Base-by-base conservation (phyloP, 1,284 basidiomycete genomes). In the Cystobasidium pallidum region DNA sequence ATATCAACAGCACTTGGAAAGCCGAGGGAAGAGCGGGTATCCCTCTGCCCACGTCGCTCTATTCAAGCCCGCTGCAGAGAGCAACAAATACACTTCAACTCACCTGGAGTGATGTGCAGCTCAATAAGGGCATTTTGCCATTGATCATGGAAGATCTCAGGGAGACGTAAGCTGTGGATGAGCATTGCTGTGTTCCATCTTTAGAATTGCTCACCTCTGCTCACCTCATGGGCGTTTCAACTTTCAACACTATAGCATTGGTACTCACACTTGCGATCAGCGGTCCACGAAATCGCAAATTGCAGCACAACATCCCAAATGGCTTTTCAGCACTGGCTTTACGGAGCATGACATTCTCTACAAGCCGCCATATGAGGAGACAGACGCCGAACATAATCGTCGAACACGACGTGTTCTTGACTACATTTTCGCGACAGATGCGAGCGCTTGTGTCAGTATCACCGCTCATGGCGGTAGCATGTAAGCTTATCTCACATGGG, bases 31-130 rank as follows among this genome's bases (percentile, higher is more conserved):
- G 76, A 0, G 74, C 80, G 8, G 86, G 85, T 3, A 84, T 90
- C 1, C 88, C 88, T 0, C 77, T 88, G 6, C 89, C 89, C 1
- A 81, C 85, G 66, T 84, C 80, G 59, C 84, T 88, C 66, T 91
- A 88, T 78, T 86, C 85, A 45, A 90, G 89, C 68, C 91, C 92
- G 0, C 81, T 93, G 67, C 87, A 85, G 7, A 84, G 92, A 8
- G 89, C 91, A 0, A 82, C 90, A 58, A 84, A 85, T 66, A 94
- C 92, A 0, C 84, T 87, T 76, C 79, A 85, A 54, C 82, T 88
- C 67, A 88, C 87, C 0, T 92, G 91, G 79, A 83, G 82, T 0
- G 84, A 83, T 2, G 61, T 84, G 26, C 70, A 82, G 61, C 66
- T 76, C 75, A 24, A 79, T n/a, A 28, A 62, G 15, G 52, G 55